Percentiles rank a stretch among this genome's conserved stretches.
Evolutionary conservation across 2,329 filamentous ascomycete genomes (phyloP).

Genomic region (Didymella arachidicola): DNA sequence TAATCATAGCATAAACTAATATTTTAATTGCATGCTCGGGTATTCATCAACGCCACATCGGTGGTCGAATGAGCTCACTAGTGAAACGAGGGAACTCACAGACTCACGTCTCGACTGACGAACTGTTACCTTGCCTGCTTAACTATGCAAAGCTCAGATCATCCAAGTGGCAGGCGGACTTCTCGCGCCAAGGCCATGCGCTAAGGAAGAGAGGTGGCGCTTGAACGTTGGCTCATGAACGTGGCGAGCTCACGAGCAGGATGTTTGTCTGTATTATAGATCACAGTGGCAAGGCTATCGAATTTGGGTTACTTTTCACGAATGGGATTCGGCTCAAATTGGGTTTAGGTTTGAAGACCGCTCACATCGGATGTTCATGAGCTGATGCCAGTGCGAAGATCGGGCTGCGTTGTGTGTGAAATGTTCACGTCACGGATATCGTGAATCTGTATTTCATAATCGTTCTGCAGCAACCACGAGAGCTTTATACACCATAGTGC

Average conservation of each 20-base stretch:
- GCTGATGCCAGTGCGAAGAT: constrained; percentile 33
- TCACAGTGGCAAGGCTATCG: constrained; percentile 21
- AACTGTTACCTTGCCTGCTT: constrained; percentile 52
- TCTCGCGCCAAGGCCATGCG: constrained; percentile 40
- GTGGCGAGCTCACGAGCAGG: constrained; percentile 16
- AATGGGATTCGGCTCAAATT: constrained; percentile 29
- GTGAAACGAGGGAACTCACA: not conserved
- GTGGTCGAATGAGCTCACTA: not conserved
- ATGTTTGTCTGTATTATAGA: constrained; percentile 23
- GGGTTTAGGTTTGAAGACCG: constrained; percentile 27
- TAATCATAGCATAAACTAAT: not conserved
- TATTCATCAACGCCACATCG: not conserved
- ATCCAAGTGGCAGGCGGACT: constrained; percentile 43
- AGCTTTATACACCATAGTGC: no score
- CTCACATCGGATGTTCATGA: constrained; percentile 32
- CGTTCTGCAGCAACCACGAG: no score
- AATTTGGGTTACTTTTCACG: constrained; percentile 18
- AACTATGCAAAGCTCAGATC: constrained; percentile 46
- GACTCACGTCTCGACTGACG: constrained; percentile 43
- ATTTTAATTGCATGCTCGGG: not conserved
- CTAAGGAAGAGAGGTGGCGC: constrained; percentile 31
- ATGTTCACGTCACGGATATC: no score
- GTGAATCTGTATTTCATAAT: no score
- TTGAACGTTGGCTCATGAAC: constrained; percentile 27
- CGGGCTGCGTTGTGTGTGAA: constrained; percentile 31